These are phyloP conservation scores for Fusarium sp. DNA, from an alignment of 2,329 filamentous ascomycete genomes.

Conservation along the genomic window DNA sequence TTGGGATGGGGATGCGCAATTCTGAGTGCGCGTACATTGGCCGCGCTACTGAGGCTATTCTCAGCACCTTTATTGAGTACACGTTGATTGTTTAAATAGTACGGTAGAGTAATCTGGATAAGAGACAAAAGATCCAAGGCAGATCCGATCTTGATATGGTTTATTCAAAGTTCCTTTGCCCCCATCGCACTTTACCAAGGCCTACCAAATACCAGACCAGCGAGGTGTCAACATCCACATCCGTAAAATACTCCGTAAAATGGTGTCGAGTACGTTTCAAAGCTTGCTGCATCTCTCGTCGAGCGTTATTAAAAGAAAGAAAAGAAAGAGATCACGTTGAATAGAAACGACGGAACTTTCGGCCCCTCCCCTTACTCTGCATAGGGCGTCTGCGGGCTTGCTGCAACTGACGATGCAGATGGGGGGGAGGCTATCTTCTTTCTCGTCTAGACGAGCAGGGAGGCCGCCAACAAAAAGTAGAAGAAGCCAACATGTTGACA, in stretches of 20 bases:
- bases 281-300: background rate
- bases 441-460: slow-evolving; percentile 29
- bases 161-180: background rate
- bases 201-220: background rate
- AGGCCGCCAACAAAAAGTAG: slow-evolving; percentile 12
- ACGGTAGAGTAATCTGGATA: background rate
- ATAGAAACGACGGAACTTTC: slow-evolving; percentile 14
- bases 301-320: background rate
- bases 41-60: background rate
- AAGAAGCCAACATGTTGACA: background rate
- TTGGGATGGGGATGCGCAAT: slow-evolving; percentile 11
- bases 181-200: background rate
- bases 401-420: slow-evolving; percentile 12
- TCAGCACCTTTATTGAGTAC: background rate
- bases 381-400: slow-evolving; percentile 13
- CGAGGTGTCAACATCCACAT: background rate
- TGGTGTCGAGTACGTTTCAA: slow-evolving; percentile 9
- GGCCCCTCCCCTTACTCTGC: slow-evolving; percentile 7
- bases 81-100: background rate
- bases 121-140: background rate
- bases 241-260: background rate
- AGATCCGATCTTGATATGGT: background rate
- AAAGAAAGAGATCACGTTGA: background rate
- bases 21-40: background rate
- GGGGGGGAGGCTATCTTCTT: background rate